Percentiles rank a stretch among this genome's conserved stretches.
These are phyloP conservation scores for Paraconiothyrium brasiliense DNA, from an alignment of 2,329 filamentous ascomycete species.

Conservation along the genomic window DNA sequence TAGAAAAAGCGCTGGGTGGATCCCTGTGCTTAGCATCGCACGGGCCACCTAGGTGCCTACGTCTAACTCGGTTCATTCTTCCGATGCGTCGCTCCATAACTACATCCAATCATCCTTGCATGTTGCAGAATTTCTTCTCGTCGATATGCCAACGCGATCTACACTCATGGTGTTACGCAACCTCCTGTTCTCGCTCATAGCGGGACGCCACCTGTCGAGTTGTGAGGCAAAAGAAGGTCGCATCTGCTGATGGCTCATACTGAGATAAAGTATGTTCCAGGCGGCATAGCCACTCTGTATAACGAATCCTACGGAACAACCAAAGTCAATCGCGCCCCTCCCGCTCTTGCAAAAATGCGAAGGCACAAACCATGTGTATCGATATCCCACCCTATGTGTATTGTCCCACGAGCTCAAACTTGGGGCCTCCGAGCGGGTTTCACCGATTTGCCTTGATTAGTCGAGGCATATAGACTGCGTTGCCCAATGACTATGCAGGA, in stretches of 20 bases:
- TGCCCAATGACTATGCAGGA: background rate
- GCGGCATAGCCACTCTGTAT: background rate
- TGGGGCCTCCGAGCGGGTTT: slow-evolving; percentile 1
- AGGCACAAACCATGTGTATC: background rate
- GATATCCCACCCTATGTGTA: background rate
- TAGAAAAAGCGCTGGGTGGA: background rate
- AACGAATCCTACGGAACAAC: background rate
- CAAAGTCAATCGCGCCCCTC: background rate
- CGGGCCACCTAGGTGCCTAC: background rate
- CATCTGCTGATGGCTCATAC: background rate
- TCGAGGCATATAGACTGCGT: background rate
- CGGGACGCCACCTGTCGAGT: background rate
- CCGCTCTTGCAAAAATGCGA: background rate
- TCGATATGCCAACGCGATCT: background rate
- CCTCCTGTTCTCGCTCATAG: too few species aligned
- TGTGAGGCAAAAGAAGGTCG: background rate
- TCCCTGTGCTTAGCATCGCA: background rate
- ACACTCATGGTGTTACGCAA: background rate
- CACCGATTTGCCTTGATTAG: background rate
- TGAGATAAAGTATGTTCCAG: background rate
- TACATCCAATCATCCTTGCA: background rate
- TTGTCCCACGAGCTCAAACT: background rate
- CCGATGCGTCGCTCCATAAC: background rate
- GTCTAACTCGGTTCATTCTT: background rate
- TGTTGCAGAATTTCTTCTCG: background rate